Evolutionary conservation across 2,329 filamentous ascomycete genomes (phyloP).

Genomic region (Microthyrium microscopicum): DNA sequence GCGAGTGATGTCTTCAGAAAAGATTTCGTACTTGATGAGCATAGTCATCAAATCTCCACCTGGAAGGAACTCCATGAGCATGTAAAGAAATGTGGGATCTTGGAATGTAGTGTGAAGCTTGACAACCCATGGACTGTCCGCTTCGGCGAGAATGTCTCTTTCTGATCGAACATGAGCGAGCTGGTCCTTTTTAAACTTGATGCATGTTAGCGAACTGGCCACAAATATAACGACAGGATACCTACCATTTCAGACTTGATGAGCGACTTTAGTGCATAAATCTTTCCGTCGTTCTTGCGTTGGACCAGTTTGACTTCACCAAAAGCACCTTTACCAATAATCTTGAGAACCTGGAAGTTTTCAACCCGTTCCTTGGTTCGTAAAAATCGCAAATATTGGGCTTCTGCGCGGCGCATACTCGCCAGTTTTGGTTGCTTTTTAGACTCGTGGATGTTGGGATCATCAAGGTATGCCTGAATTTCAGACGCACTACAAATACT

Average conservation of each 20-base stretch:
- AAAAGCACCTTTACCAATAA: constrained; percentile 97
- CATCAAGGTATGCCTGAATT: constrained; percentile 69
- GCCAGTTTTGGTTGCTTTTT: constrained; percentile 75
- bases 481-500: constrained; percentile 57
- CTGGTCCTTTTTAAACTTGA: constrained; percentile 86
- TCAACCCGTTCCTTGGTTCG: constrained; percentile 83
- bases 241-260: constrained; percentile 89
- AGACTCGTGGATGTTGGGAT: constrained; percentile 55
- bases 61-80: constrained; percentile 98
- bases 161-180: constrained; percentile 93
- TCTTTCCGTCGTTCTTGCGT: constrained; percentile 88
- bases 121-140: constrained; percentile 98
- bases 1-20: constrained; percentile 93
- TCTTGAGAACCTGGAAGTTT: constrained; percentile 93
- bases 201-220: constrained; percentile 10
- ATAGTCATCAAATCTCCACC: constrained; percentile 99
- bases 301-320: constrained; percentile 96
- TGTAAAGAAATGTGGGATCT: constrained; percentile 88
- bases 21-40: constrained; percentile 99
- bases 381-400: constrained; percentile 83
- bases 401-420: constrained; percentile 72
- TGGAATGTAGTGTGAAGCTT: constrained; percentile 98
- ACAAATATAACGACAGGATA: not conserved
- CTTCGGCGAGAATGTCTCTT: constrained; percentile 92
- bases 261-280: constrained; percentile 95